Evolutionary conservation across 1,284 basidiomycete genomes (phyloP).

Genomic region (Leccinum pallidistipes): DNA sequence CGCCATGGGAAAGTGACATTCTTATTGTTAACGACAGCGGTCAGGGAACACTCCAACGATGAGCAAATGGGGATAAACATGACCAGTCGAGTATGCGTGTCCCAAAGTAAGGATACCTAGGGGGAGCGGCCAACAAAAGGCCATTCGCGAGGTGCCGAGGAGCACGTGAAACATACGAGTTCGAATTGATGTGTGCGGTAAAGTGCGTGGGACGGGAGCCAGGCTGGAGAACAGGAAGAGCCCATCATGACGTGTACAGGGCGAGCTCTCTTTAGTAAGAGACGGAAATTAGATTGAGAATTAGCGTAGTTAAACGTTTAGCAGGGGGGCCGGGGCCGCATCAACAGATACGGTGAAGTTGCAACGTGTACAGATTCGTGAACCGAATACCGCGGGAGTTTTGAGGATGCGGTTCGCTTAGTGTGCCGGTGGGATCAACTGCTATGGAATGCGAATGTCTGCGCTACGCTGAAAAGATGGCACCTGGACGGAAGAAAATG

Average conservation of each 20-base stretch:
- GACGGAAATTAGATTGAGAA: slow-evolving; percentile 29
- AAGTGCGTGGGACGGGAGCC: slow-evolving; percentile 6
- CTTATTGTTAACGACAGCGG: slow-evolving; percentile 12
- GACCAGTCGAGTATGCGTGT: slow-evolving; percentile 19
- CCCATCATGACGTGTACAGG: slow-evolving; percentile 27
- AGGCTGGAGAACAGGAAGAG: slow-evolving; percentile 3
- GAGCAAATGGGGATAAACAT: slow-evolving; percentile 23
- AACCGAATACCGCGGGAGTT: slow-evolving; percentile 6
- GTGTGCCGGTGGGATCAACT: slow-evolving; percentile 6
- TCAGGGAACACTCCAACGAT: slow-evolving; percentile 14
- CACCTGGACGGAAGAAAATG: neutral
- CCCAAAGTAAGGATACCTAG: slow-evolving; percentile 11
- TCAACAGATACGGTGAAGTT: slow-evolving; percentile 1
- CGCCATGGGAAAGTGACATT: slow-evolving; percentile 30
- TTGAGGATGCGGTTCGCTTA: neutral
- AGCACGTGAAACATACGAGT: slow-evolving; percentile 24
- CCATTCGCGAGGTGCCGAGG: slow-evolving; percentile 32
- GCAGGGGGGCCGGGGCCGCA: slow-evolving; percentile 17
- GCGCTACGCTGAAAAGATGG: neutral
- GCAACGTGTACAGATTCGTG: slow-evolving; percentile 1
- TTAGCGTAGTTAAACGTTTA: slow-evolving; percentile 38
- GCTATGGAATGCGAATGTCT: slow-evolving; percentile 1
- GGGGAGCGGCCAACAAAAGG: slow-evolving; percentile 7
- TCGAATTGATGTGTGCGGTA: slow-evolving; percentile 4
- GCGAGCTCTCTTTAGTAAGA: slow-evolving; percentile 21